Base-by-base conservation (phyloP, 805 yeast species). In the Metschnikowia anglica region DNA sequence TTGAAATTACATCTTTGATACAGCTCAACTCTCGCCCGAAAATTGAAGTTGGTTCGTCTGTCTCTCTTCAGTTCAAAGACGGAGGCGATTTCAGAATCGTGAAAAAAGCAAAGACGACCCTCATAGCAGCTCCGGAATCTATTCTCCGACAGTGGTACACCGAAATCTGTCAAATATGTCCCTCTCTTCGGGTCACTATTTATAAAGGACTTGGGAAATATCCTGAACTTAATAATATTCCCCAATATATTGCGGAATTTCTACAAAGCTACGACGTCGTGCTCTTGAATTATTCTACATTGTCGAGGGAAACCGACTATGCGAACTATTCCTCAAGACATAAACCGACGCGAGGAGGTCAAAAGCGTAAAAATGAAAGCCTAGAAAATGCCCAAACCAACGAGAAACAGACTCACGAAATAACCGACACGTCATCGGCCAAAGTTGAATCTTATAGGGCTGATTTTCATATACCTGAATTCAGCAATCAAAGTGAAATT, bases 81-180 rank as follows among this genome's bases (percentile, higher is more conserved):
- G 64, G 47, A 48, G 57, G 74, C 52, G 63, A 73, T 20, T 63
- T 71, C 5, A 70, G 81, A 37, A 45, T 65, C 2, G 70, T 83
- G 5, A 54, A 63, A 4, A 77, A 73, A 46, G 68, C 83, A 0
- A 82, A 80, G 48, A 79, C 96, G 0, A 87, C 97, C 0, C 66
- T 93, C 32, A 82, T 93, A 19, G 80, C 93, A 3, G 85, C 95
- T 15, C 99, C 99, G 0, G 83, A 81, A 26, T 79, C 96, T 0
- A 88, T 93, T 46, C 61, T 86, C 15, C 71, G 77, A 23, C 99
- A 93, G 60, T 93, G 99, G 99, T 70, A 74, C 1, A 80, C 80
- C 17, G 99, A 91, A 65, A 71, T 90, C 5, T 53, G 58, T 4
- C 67, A 66, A 20, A 55, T 76, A 5, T 81, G 89, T 0, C 86